Percentiles rank a stretch among this genome's conserved stretches.
Evolutionary conservation across 257 asterid species (phyloP).

Genomic region (Gynochthodes officinalis): DNA sequence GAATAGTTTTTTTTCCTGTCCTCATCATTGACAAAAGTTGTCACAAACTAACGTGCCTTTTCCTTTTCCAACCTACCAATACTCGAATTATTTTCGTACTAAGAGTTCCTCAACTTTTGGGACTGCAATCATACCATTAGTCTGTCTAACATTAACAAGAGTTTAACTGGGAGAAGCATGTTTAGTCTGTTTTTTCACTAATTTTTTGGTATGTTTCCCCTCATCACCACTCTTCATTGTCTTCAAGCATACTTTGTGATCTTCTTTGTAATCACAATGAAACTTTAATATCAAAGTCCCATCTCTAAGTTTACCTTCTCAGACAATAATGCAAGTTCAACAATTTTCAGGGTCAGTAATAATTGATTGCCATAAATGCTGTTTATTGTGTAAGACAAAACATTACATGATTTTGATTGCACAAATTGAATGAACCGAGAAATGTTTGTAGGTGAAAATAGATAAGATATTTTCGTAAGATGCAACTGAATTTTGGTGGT

Average conservation of each 20-base stretch:
- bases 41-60: slow-evolving; percentile 5
- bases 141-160: too few species aligned
- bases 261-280: neutral
- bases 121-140: slow-evolving; percentile 5
- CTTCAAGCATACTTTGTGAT: too few species aligned
- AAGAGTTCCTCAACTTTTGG: slow-evolving; percentile 15
- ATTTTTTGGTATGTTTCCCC: too few species aligned
- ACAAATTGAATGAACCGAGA: slow-evolving; percentile 4
- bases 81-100: slow-evolving; percentile 2
- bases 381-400: neutral
- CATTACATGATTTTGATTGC: neutral
- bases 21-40: neutral
- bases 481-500: slow-evolving; percentile 28
- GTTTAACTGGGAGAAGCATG: slow-evolving; percentile 5
- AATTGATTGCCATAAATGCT: neutral
- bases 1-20: neutral
- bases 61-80: slow-evolving; percentile 8
- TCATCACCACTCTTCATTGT: too few species aligned
- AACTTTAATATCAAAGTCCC: neutral
- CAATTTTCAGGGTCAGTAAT: neutral
- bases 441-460: slow-evolving; percentile 10
- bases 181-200: too few species aligned
- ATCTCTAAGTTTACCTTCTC: neutral
- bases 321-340: neutral
- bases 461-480: slow-evolving; percentile 17